phyloP scores from a whole-genome alignment of 2,329 filamentous ascomycete species.

The Septoria petroselini region DNA sequence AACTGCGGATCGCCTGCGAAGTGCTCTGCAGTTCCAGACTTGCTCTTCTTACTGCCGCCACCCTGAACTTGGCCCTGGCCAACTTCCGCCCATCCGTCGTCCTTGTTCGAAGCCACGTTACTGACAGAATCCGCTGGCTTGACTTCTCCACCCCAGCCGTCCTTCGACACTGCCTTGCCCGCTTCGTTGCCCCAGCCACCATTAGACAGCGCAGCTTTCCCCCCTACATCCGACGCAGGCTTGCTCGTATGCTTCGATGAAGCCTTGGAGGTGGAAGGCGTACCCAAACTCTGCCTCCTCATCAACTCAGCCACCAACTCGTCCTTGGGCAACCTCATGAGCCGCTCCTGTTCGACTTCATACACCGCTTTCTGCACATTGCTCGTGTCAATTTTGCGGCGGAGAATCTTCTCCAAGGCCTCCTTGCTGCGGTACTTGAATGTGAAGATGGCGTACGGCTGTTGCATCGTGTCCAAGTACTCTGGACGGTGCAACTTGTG shows the following conservation, averaged over 20 bases:
- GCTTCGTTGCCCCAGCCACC: not conserved
- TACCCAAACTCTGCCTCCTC: slow-evolving; percentile 14
- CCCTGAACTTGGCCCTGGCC: slow-evolving; percentile 9
- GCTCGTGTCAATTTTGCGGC: slow-evolving; percentile 27
- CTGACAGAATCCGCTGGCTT: slow-evolving; percentile 19
- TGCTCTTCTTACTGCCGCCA: not conserved
- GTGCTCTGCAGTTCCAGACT: slow-evolving; percentile 1
- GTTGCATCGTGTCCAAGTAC: slow-evolving; percentile 43
- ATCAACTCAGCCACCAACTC: slow-evolving; percentile 33
- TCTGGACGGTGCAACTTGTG: slow-evolving; percentile 40
- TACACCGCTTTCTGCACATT: slow-evolving; percentile 24
- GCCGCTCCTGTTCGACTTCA: slow-evolving; percentile 24
- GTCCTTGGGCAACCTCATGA: slow-evolving; percentile 35
- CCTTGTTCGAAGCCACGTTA: slow-evolving; percentile 1
- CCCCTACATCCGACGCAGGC: not conserved
- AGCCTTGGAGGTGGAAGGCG: slow-evolving; percentile 1
- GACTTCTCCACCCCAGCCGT: slow-evolving; percentile 9
- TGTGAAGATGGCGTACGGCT: slow-evolving; percentile 48
- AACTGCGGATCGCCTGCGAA: slow-evolving; percentile 11
- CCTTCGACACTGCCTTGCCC: not conserved
- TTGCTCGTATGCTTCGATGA: slow-evolving; percentile 9
- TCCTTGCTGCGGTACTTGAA: slow-evolving; percentile 46
- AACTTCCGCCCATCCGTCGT: slow-evolving; percentile 9
- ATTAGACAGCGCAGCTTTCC: not conserved
- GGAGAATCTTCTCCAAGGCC: slow-evolving; percentile 39